Conservation (phyloP, 2,329 filamentous ascomycete genomes). For the Ophiostoma novo-ulmi region DNA sequence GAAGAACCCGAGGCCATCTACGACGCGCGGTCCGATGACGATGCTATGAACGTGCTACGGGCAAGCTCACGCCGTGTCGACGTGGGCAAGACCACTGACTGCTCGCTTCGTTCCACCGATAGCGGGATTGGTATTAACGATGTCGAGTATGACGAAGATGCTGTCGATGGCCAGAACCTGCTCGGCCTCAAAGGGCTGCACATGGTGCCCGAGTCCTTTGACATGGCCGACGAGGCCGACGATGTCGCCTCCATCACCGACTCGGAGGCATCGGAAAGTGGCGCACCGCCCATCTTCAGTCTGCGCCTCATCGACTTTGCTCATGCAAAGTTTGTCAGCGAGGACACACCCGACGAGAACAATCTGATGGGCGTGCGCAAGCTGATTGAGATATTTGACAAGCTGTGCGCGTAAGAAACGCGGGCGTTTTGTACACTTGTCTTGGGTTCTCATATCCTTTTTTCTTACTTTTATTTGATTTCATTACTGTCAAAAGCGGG, state of each 20-base stretch:
- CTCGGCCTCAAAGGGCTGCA: not conserved
- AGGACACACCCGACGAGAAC: slow-evolving; percentile 78
- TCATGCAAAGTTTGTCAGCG: slow-evolving; percentile 76
- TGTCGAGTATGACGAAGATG: slow-evolving; percentile 34
- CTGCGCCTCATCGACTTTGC: slow-evolving; percentile 96
- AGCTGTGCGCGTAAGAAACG: slow-evolving; percentile 2
- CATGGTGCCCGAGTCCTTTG: slow-evolving; percentile 32
- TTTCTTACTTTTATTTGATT: not conserved
- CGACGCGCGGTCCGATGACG: not conserved
- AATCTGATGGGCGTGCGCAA: slow-evolving; percentile 67
- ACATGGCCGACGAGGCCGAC: slow-evolving; percentile 41
- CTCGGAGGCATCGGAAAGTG: slow-evolving; percentile 42
- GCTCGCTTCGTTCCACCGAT: slow-evolving; percentile 46
- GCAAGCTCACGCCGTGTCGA: not conserved
- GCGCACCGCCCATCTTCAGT: slow-evolving; percentile 62
- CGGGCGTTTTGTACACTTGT: not conserved
- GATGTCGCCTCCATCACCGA: slow-evolving; percentile 32
- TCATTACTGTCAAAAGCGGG: not conserved
- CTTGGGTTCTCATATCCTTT: not conserved
- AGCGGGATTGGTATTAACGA: slow-evolving; percentile 51
- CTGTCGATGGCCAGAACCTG: no score
- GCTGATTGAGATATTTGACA: slow-evolving; percentile 64
- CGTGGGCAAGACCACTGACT: slow-evolving; percentile 28
- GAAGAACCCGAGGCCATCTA: not conserved
- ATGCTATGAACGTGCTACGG: not conserved